Percentiles rank a stretch among this genome's conserved stretches.
These are phyloP conservation scores for Plantago coronopus DNA, from an alignment of 305 asterid genomes.

Conservation along the genomic window DNA sequence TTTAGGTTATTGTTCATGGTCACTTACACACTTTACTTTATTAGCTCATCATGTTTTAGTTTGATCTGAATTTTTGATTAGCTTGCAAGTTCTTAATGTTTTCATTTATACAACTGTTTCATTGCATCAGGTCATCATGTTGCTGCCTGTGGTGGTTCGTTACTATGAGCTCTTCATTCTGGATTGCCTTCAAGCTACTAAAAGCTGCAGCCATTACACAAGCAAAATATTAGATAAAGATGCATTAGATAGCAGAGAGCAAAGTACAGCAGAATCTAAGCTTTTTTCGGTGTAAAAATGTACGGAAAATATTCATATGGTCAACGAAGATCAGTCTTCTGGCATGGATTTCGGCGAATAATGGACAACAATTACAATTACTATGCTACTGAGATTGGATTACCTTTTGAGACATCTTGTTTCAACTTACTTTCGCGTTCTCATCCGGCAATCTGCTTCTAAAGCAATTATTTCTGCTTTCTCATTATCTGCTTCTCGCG, in stretches of 20 bases:
- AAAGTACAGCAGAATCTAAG: slow-evolving; percentile 20
- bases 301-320: not conserved
- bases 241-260: slow-evolving; percentile 30
- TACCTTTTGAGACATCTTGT: slow-evolving; percentile 19
- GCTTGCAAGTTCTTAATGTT: no score
- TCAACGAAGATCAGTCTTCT: not conserved
- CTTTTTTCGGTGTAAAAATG: slow-evolving; percentile 15
- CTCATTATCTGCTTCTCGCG: slow-evolving; percentile 46
- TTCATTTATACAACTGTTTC: no score
- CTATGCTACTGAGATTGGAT: slow-evolving; percentile 22
- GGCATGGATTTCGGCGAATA: slow-evolving; percentile 1
- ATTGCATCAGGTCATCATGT: no score
- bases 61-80: no score
- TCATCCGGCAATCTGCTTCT: slow-evolving; percentile 25
- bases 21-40: no score
- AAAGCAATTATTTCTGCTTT: slow-evolving; percentile 32
- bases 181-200: no score
- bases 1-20: no score
- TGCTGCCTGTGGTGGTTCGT: no score
- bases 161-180: no score
- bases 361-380: not conserved
- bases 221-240: slow-evolving; percentile 48
- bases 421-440: slow-evolving; percentile 21
- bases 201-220: slow-evolving; percentile 64
- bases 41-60: no score